These are phyloP conservation scores for Angomonas ambiguus DNA, from an alignment of 208 protist genomes.

Conservation along the genomic window DNA sequence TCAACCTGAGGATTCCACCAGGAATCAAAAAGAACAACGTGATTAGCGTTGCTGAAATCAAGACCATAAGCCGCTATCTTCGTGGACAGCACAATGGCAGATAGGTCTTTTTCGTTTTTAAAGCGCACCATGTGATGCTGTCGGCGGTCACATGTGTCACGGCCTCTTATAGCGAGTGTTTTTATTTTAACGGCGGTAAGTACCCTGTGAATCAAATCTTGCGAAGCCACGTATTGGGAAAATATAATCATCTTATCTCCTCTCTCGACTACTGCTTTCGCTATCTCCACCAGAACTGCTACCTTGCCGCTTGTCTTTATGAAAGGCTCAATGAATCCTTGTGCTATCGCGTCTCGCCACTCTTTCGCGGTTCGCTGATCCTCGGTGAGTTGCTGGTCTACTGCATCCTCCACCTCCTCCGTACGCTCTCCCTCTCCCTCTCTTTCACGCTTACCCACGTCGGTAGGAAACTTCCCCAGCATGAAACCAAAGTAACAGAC, in stretches of 20 bases:
- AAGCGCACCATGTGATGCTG: constrained; percentile 58
- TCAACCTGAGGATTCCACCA: constrained; percentile 99
- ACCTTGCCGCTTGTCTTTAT: constrained; percentile 74
- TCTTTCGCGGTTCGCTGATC: constrained; percentile 27
- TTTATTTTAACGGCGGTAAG: constrained; percentile 48
- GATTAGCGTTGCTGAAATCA: constrained; percentile 98
- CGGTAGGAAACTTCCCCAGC: constrained; percentile 47
- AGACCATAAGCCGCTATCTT: constrained; percentile 97
- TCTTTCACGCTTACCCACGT: constrained; percentile 2
- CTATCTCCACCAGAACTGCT: constrained; percentile 54
- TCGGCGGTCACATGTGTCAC: constrained; percentile 57
- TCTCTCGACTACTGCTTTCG: constrained; percentile 30
- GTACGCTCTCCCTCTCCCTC: constrained; percentile 4
- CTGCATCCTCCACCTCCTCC: neutral
- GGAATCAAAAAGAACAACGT: constrained; percentile 98
- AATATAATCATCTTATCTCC: constrained; percentile 86
- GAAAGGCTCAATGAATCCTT: constrained; percentile 34
- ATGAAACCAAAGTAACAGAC: constrained; percentile 76
- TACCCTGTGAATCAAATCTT: constrained; percentile 72
- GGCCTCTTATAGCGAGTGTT: constrained; percentile 60
- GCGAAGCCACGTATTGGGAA: constrained; percentile 77
- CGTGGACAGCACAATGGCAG: constrained; percentile 93
- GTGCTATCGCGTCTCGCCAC: constrained; percentile 23
- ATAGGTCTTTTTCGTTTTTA: constrained; percentile 34
- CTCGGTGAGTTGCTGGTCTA: constrained; percentile 14